Conservation (phyloP, 1,284 basidiomycete genomes). For the Termitomyces sp. region DNA sequence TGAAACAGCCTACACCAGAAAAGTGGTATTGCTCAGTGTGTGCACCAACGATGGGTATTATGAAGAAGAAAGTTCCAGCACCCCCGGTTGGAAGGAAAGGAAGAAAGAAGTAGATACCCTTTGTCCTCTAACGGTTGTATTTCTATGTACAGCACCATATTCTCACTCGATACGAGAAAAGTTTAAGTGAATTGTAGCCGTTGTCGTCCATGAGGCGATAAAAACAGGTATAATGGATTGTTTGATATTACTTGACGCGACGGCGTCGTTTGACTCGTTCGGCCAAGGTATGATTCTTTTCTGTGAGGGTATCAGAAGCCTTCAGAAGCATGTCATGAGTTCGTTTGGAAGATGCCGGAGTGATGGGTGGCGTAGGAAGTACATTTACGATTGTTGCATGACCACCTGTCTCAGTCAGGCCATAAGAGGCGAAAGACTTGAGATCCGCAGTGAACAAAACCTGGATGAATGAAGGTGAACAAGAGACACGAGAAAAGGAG, state of each 20-base stretch:
- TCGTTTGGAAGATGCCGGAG: conserved; percentile 24
- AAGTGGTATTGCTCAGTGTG: conserved; percentile 43
- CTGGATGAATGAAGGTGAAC: conserved; percentile 27
- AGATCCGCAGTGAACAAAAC: conserved; percentile 55
- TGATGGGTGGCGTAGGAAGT: conserved; percentile 24
- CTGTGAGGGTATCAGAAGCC: not conserved
- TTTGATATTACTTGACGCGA: conserved; percentile 2
- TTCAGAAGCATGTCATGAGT: conserved; percentile 11
- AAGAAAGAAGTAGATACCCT: conserved; percentile 20
- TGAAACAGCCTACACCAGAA: conserved; percentile 39
- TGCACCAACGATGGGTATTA: conserved; percentile 18
- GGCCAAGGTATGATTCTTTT: conserved; percentile 15
- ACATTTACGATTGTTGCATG: not conserved
- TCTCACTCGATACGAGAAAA: not conserved
- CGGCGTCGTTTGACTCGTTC: conserved; percentile 27
- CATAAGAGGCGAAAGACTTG: conserved; percentile 44
- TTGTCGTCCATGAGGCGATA: not conserved
- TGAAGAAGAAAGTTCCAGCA: conserved; percentile 14
- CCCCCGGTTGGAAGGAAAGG: conserved; percentile 18
- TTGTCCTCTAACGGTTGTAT: not conserved
- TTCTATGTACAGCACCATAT: not conserved
- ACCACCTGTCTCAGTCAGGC: conserved; percentile 18
- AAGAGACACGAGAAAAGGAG: not conserved
- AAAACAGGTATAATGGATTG: not conserved
- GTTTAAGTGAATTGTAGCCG: not conserved